These are phyloP conservation scores for Termitomyces sp. DNA, from an alignment of 1,284 basidiomycete species.

Conservation along the genomic window DNA sequence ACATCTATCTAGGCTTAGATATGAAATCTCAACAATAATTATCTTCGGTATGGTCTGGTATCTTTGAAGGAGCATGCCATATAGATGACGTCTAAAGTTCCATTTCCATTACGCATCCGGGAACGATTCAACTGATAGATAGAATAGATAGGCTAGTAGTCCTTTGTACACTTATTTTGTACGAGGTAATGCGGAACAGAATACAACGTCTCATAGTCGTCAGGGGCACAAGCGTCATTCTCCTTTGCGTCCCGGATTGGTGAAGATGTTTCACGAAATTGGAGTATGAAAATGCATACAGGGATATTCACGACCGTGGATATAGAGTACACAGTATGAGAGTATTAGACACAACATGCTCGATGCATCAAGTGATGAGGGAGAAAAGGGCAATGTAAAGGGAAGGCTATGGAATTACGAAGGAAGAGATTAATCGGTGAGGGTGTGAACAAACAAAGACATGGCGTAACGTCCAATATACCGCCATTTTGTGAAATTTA, in stretches of 20 bases:
- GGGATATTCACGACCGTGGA: slow-evolving; percentile 3
- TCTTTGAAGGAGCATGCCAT: too few species aligned
- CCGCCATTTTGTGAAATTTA: neutral
- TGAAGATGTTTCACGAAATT: neutral
- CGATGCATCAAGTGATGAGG: neutral
- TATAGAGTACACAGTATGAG: slow-evolving; percentile 8
- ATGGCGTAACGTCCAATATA: neutral
- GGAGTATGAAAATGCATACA: neutral
- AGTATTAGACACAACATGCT: slow-evolving; percentile 1
- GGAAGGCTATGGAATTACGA: neutral
- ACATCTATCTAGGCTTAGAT: too few species aligned
- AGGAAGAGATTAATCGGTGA: neutral
- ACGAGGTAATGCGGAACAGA: too few species aligned
- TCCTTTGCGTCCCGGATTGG: too few species aligned
- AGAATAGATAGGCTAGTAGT: too few species aligned
- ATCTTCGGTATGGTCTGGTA: neutral
- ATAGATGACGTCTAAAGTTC: too few species aligned
- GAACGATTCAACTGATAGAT: too few species aligned
- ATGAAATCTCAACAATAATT: neutral
- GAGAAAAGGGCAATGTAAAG: neutral
- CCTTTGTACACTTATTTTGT: too few species aligned
- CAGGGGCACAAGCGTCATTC: too few species aligned
- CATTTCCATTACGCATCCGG: too few species aligned
- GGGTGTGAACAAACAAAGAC: neutral
- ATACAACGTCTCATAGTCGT: too few species aligned